Percentiles rank a stretch among this genome's conserved stretches.
phyloP scores from a whole-genome alignment of 257 asterid species.

The Asclepias syriaca region DNA sequence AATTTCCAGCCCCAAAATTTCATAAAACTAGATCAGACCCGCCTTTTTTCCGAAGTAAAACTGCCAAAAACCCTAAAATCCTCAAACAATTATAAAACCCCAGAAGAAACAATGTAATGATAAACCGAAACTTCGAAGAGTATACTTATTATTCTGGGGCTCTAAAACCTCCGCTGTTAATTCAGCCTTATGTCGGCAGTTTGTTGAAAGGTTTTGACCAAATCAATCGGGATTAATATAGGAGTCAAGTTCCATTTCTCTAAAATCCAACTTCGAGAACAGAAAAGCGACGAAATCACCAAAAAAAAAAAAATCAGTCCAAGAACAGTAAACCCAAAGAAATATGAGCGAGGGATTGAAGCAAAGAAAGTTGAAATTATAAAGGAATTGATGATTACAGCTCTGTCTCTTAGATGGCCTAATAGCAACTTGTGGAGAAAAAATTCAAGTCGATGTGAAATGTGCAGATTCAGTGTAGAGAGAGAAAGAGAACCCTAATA shows the following conservation, averaged over 20 bases:
- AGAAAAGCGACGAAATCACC: background rate
- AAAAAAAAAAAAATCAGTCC: constrained; percentile 10
- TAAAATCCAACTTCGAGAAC: constrained; percentile 26
- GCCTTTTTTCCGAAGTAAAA: background rate
- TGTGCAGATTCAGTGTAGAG: constrained; percentile 10
- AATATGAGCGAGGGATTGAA: background rate
- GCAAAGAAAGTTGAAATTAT: background rate
- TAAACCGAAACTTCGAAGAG: background rate
- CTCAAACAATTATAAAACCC: background rate
- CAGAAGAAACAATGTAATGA: background rate
- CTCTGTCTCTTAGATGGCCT: too few species aligned
- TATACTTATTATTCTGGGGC: background rate
- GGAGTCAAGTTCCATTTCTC: constrained; percentile 32
- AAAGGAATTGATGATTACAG: background rate
- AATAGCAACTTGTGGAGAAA: background rate
- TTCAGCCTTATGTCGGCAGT: background rate
- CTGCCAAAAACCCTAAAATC: constrained; percentile 7
- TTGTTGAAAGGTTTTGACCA: background rate
- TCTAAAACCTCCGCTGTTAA: background rate
- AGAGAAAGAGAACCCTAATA: constrained; percentile 17
- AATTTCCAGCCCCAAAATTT: constrained; percentile 16
- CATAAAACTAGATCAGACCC: constrained; percentile 14
- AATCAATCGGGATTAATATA: constrained; percentile 27
- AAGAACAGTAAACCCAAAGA: constrained; percentile 7
- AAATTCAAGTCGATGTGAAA: constrained; percentile 6